A percentile compares a stretch with the other conserved stretches of the same genome.
These are phyloP conservation scores for Cercospora zeina DNA, from an alignment of 2,329 filamentous ascomycete species.

Conservation along the genomic window DNA sequence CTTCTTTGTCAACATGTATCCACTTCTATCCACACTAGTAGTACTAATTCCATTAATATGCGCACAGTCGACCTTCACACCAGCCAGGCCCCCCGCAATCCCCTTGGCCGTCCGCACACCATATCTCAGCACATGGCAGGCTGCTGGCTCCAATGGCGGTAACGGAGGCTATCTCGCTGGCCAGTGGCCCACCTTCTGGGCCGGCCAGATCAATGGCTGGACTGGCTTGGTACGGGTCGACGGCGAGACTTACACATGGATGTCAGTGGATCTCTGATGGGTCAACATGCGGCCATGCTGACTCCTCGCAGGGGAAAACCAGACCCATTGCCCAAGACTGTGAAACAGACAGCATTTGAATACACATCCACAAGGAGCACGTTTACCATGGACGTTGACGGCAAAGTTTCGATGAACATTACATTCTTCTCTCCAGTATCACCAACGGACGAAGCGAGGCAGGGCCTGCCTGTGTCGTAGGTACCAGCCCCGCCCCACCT, in stretches of 20 bases:
- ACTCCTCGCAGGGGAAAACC: slow-evolving; percentile 51
- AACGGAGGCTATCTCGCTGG: slow-evolving; percentile 68
- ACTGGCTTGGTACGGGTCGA: slow-evolving; percentile 70
- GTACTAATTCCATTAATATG: slow-evolving; percentile 24
- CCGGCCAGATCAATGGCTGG: slow-evolving; percentile 62
- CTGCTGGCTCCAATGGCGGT: slow-evolving; percentile 59
- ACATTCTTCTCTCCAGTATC: slow-evolving; percentile 72
- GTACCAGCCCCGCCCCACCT: not conserved
- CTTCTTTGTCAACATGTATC: slow-evolving; percentile 20
- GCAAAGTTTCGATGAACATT: slow-evolving; percentile 63
- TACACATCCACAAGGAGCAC: slow-evolving; percentile 73
- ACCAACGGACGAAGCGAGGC: slow-evolving; percentile 64
- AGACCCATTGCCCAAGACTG: slow-evolving; percentile 47
- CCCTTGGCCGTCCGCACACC: slow-evolving; percentile 74
- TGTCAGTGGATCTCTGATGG: slow-evolving; percentile 42
- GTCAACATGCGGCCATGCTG: not conserved
- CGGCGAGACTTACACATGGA: slow-evolving; percentile 64
- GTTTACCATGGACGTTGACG: slow-evolving; percentile 66
- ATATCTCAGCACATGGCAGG: slow-evolving; percentile 71
- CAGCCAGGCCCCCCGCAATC: slow-evolving; percentile 65
- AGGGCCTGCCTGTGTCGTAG: slow-evolving; percentile 66
- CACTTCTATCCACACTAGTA: slow-evolving; percentile 21
- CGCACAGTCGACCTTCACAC: slow-evolving; percentile 59
- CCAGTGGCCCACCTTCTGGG: slow-evolving; percentile 67
- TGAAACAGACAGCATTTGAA: slow-evolving; percentile 63